phyloP scores from a whole-genome alignment of 352 stramenopile genomes.

The Globisporangium nodosum region DNA sequence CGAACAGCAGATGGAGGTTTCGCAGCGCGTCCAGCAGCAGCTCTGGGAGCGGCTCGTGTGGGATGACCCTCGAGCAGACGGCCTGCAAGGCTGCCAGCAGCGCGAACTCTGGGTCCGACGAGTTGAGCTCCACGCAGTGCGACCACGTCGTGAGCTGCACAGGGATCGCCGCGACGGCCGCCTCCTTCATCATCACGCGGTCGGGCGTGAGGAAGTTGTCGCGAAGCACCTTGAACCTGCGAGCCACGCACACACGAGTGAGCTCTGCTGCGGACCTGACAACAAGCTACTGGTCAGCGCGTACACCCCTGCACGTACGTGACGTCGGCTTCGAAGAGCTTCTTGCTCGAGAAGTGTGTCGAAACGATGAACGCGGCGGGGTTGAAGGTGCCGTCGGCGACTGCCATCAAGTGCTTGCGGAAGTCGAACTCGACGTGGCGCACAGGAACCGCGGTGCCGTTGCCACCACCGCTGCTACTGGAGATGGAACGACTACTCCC shows the following conservation, averaged over 20 bases:
- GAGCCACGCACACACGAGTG: neutral
- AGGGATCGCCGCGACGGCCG: slow-evolving; percentile 11
- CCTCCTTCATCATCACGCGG: slow-evolving; percentile 46
- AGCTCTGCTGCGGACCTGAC: neutral
- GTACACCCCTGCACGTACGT: slow-evolving; percentile 18
- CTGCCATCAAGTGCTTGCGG: slow-evolving; percentile 28
- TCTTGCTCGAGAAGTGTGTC: slow-evolving; percentile 36
- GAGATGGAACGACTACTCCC: neutral
- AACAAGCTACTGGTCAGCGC: neutral
- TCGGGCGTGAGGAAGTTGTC: slow-evolving; percentile 58
- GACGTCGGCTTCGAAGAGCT: slow-evolving; percentile 31
- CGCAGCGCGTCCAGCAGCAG: slow-evolving; percentile 26
- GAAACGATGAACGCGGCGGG: slow-evolving; percentile 34
- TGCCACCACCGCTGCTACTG: neutral
- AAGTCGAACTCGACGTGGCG: slow-evolving; percentile 68
- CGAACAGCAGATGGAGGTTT: slow-evolving; percentile 34
- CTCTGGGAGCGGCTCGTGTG: slow-evolving; percentile 35
- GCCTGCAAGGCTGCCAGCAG: slow-evolving; percentile 22
- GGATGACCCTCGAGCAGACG: slow-evolving; percentile 27
- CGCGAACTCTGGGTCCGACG: slow-evolving; percentile 32
- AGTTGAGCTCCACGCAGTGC: slow-evolving; percentile 39
- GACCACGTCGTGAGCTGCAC: slow-evolving; percentile 16
- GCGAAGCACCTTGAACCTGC: slow-evolving; percentile 42
- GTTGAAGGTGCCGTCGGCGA: slow-evolving; percentile 49
- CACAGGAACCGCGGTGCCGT: slow-evolving; percentile 16